Evolutionary conservation across 2,329 filamentous ascomycete species (phyloP), one percentile per base, ranked within the genome.

Genomic region (Dothistroma septosporum): DNA sequence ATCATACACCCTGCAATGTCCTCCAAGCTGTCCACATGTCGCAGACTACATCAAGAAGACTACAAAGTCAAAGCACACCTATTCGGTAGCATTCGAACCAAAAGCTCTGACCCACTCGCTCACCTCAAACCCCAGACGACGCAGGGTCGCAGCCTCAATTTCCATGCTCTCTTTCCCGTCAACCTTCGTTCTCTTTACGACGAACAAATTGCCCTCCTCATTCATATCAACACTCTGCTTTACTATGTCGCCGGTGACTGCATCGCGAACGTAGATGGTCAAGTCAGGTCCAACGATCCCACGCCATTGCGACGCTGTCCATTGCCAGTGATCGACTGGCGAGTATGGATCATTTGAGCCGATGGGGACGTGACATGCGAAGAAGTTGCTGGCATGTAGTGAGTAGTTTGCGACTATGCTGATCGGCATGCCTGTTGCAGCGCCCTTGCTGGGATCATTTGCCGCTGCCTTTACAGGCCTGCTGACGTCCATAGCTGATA

Each of bases 231-330:
- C 73, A 12, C 69, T 71, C 21, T 66, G 50, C 66, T 72, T 66
- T 46, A 68, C 68, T 10, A 55, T 63, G 16, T 63, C 63, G 14
- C 58, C 62, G 1, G 50, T 60, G 19, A 57, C 68, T 22, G 70
- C 72, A 52, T 77, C 74, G 47, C 79, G 81, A 19, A 89, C 82
- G 70, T 89, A 91, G 31, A 94, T 80, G 0, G 89, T 89, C 50
- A 93, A 77, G 74, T 97, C 93, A 0, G 93, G 86, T 0, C 89
- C 91, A 0, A 92, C 82, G 57, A 90, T 89, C 10, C 91, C 91
- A 10, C 92, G 87, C 93, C 93, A 97, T 22, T 97, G 83, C 48
- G 90, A 93, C 37, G 93, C 93, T 80, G 94, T 91, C 93, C 93
- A 97, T 75, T 95, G 90, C 92, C 93, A 97, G 77, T 97, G 93